These are phyloP conservation scores for Candida manassasensis DNA, from an alignment of 805 yeast genomes.

Conservation along the genomic window DNA sequence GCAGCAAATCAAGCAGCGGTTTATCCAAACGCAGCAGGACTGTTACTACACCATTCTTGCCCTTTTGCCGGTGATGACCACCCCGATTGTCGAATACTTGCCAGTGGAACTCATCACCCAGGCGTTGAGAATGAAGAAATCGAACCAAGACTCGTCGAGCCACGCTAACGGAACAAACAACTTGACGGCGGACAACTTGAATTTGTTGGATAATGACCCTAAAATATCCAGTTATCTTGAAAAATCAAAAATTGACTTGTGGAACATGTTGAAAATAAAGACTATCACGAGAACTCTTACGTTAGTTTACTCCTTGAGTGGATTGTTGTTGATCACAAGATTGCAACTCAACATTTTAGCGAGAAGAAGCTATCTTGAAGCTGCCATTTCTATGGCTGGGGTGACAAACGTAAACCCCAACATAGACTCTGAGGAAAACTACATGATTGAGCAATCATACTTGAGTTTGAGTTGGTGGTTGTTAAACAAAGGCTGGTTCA, in stretches of 20 bases:
- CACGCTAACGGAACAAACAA: constrained; percentile 3
- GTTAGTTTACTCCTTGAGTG: constrained; percentile 60
- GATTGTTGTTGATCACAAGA: constrained; percentile 73
- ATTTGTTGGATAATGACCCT: constrained; percentile 24
- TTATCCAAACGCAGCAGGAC: constrained; percentile 88
- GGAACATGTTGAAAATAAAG: constrained; percentile 77
- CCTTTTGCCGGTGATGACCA: constrained; percentile 68
- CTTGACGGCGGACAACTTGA: constrained; percentile 39
- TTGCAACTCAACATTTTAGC: constrained; percentile 86
- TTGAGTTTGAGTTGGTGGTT: constrained; percentile 92
- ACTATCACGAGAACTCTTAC: constrained; percentile 72
- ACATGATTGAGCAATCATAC: constrained; percentile 72
- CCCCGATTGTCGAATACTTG: constrained; percentile 55
- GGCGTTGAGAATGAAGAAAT: constrained; percentile 56
- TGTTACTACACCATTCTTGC: constrained; percentile 81
- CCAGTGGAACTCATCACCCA: constrained; percentile 72
- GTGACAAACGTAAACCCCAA: constrained; percentile 18
- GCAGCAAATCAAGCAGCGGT: constrained; percentile 66
- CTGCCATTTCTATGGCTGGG: constrained; percentile 70
- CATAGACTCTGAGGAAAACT: constrained; percentile 30
- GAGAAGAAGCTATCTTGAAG: constrained; percentile 75
- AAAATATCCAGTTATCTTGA: constrained; percentile 17
- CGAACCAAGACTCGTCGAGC: constrained; percentile 2
- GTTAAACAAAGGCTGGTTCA: constrained; percentile 77
- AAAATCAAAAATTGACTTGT: constrained; percentile 49